Percentiles rank a stretch among this genome's conserved stretches.
Evolutionary conservation across 2,329 filamentous ascomycete species (phyloP).

Genomic region (Blumeriella jaapii): DNA sequence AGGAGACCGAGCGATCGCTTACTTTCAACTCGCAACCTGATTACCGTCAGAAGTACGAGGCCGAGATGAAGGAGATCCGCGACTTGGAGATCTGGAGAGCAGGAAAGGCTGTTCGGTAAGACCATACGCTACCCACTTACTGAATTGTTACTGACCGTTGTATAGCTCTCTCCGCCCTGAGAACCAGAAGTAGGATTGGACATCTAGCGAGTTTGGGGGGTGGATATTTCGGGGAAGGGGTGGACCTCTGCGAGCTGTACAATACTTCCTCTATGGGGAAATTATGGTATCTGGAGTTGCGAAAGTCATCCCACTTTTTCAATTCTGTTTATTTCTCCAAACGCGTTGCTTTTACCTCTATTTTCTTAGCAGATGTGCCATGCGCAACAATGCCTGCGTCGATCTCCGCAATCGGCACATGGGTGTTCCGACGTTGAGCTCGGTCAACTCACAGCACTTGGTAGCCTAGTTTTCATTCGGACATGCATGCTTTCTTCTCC

Average conservation of each 20-base stretch:
- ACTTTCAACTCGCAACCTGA: conserved; percentile 94
- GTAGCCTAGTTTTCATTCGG: no score
- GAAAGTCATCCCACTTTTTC: no score
- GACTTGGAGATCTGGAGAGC: conserved; percentile 98
- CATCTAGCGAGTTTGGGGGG: conserved; percentile 4
- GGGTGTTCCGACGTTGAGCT: no score
- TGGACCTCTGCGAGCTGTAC: conserved; percentile 25
- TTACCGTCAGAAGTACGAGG: conserved; percentile 95
- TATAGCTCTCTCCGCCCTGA: conserved; percentile 65
- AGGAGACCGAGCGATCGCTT: conserved; percentile 90
- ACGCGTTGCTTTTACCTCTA: no score
- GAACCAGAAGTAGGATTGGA: conserved; percentile 55
- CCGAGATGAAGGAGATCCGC: conserved; percentile 98
- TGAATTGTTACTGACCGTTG: conserved; percentile 11
- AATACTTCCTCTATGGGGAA: conserved; percentile 23
- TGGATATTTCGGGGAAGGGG: conserved; percentile 17
- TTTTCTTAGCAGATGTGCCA: no score
- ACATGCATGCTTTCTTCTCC: no score
- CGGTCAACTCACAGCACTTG: no score
- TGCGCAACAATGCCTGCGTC: no score
- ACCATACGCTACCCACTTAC: conserved; percentile 13
- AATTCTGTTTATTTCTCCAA: no score
- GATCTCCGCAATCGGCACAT: no score
- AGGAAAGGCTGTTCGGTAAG: conserved; percentile 87
- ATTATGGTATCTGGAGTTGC: conserved; percentile 25